A percentile compares a stretch with the other conserved stretches of the same genome.
Evolutionary conservation across 208 protist genomes (phyloP).

Genomic region (Wallacemonas sp.): DNA sequence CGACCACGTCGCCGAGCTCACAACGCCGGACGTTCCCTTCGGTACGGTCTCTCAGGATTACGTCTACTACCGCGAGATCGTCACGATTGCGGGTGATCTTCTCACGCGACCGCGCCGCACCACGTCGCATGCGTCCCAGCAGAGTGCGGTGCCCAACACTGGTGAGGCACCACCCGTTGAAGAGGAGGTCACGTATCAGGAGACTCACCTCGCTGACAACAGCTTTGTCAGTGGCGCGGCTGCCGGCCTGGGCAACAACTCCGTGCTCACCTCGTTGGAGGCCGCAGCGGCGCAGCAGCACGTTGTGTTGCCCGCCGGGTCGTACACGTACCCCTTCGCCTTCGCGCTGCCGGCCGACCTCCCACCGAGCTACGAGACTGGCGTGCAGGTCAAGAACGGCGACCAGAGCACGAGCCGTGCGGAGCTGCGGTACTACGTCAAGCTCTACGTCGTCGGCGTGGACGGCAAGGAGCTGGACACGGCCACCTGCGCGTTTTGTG

Average conservation of each 20-base stretch:
- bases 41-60: conserved; percentile 36
- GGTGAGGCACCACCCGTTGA: not conserved
- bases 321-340: conserved; percentile 30
- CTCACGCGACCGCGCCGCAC: conserved; percentile 12
- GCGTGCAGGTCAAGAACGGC: conserved; percentile 21
- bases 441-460: conserved; percentile 21
- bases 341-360: conserved; percentile 22
- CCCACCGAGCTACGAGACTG: conserved; percentile 27
- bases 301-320: conserved; percentile 20
- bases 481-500: no score
- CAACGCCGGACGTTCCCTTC: conserved; percentile 19
- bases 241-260: not conserved
- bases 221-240: not conserved
- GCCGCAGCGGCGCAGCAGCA: conserved; percentile 3
- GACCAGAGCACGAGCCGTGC: conserved; percentile 30
- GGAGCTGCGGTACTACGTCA: conserved; percentile 28
- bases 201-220: conserved; percentile 9
- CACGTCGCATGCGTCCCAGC: not conserved
- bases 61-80: conserved; percentile 35
- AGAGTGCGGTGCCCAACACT: not conserved
- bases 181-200: conserved; percentile 8
- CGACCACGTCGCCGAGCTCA: conserved; percentile 28
- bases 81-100: conserved; percentile 25
- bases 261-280: not conserved
- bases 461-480: conserved; percentile 14